A percentile compares a stretch with the other conserved stretches of the same genome.
phyloP scores from a whole-genome alignment of 352 stramenopile species.

The Plasmopara halstedii region DNA sequence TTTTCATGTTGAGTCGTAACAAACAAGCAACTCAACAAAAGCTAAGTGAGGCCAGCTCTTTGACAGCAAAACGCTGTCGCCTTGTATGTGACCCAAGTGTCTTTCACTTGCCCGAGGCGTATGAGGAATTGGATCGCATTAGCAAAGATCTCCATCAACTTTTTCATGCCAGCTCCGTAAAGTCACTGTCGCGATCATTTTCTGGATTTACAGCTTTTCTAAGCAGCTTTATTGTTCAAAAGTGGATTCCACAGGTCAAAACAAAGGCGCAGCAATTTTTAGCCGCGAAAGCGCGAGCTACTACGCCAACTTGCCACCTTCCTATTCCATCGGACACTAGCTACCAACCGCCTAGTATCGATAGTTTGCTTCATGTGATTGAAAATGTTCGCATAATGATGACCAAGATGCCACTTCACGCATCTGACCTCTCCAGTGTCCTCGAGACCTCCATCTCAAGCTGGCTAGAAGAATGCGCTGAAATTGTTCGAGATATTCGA shows the following conservation, averaged over 20 bases:
- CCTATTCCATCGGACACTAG: slow-evolving; percentile 63
- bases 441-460: slow-evolving; percentile 56
- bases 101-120: slow-evolving; percentile 69
- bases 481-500: slow-evolving; percentile 72
- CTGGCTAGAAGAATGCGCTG: slow-evolving; percentile 63
- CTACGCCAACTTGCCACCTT: slow-evolving; percentile 35
- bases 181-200: slow-evolving; percentile 8
- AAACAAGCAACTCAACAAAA: slow-evolving; percentile 31
- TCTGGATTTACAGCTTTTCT: slow-evolving; percentile 47
- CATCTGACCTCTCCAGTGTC: slow-evolving; percentile 47
- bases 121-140: slow-evolving; percentile 60
- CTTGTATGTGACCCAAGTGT: slow-evolving; percentile 66
- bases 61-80: slow-evolving; percentile 6
- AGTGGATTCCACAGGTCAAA: slow-evolving; percentile 76
- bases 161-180: slow-evolving; percentile 15
- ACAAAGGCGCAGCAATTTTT: slow-evolving; percentile 60
- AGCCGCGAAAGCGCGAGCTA: slow-evolving; percentile 41
- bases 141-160: slow-evolving; percentile 54
- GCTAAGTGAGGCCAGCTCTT: slow-evolving; percentile 18
- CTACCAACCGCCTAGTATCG: slow-evolving; percentile 67
- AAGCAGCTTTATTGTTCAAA: slow-evolving; percentile 54
- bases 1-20: slow-evolving; percentile 66
- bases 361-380: slow-evolving; percentile 66
- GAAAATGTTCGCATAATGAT: slow-evolving; percentile 67
- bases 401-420: slow-evolving; percentile 54